Conservation (phyloP, 208 protist species). For the Crithidia thermophila region DNA sequence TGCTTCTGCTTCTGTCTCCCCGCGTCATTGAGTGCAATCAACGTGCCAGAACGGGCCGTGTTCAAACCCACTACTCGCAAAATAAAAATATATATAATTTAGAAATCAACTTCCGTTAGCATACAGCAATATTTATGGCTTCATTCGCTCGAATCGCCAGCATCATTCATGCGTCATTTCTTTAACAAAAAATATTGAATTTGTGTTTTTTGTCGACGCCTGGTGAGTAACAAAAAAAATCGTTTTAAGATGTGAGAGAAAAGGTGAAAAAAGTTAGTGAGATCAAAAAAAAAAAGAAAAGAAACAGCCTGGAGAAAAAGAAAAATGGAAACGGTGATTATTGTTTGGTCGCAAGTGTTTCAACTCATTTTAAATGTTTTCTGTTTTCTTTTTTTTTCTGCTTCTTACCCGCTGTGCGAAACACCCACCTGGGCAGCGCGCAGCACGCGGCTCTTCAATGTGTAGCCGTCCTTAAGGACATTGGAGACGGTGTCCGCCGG, state of each 20-base stretch:
- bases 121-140: conserved; percentile 6
- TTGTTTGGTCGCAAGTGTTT: no score
- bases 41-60: no score
- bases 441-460: conserved; percentile 82
- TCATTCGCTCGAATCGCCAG: no score
- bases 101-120: neutral
- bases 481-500: conserved; percentile 65
- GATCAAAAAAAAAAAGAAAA: conserved; percentile 6
- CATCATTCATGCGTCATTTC: no score
- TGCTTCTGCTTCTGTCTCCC: no score
- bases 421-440: conserved; percentile 92
- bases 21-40: no score
- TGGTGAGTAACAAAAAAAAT: no score
- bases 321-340: no score
- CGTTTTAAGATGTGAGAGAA: conserved; percentile 33
- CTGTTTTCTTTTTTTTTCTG: neutral
- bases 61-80: no score
- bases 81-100: conserved; percentile 5
- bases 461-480: conserved; percentile 93
- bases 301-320: neutral
- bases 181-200: conserved; percentile 6
- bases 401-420: conserved; percentile 26
- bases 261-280: conserved; percentile 8
- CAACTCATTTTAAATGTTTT: no score
- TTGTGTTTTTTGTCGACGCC: no score